Conservation (phyloP, 2,329 filamentous ascomycete genomes). For the Diaporthe sp. region DNA sequence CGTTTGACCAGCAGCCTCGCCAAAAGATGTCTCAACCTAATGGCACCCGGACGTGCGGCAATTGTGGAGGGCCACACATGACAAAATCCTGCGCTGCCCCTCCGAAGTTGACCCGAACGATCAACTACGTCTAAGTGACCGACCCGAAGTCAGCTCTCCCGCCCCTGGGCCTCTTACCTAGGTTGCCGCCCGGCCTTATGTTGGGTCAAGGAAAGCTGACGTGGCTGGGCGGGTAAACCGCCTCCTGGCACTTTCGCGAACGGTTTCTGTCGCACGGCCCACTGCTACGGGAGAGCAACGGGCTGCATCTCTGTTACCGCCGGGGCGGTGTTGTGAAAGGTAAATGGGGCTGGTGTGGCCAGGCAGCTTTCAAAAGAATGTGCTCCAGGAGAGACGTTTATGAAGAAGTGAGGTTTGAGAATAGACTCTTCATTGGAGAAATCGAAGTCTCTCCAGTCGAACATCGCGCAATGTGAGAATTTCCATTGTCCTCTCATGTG, state of each 20-base stretch:
- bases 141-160: not conserved
- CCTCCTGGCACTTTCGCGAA: not conserved
- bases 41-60: not conserved
- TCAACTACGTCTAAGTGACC: not conserved
- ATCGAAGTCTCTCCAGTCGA: not conserved
- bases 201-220: not conserved
- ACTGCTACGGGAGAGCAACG: too few species aligned
- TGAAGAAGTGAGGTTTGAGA: not conserved
- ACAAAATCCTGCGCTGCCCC: not conserved
- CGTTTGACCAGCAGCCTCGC: not conserved
- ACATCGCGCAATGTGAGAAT: not conserved
- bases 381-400: not conserved
- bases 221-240: not conserved
- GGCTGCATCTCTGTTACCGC: too few species aligned
- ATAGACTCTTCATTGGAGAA: not conserved
- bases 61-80: not conserved
- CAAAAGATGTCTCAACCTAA: not conserved
- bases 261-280: too few species aligned
- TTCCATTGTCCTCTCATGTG: not conserved
- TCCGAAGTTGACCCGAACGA: not conserved
- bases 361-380: not conserved
- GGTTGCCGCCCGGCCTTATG: not conserved
- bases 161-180: too few species aligned
- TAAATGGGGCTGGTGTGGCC: not conserved
- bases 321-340: not conserved